phyloP scores from a whole-genome alignment of 768 basidiomycete species.

The Lactifluus volemus region DNA sequence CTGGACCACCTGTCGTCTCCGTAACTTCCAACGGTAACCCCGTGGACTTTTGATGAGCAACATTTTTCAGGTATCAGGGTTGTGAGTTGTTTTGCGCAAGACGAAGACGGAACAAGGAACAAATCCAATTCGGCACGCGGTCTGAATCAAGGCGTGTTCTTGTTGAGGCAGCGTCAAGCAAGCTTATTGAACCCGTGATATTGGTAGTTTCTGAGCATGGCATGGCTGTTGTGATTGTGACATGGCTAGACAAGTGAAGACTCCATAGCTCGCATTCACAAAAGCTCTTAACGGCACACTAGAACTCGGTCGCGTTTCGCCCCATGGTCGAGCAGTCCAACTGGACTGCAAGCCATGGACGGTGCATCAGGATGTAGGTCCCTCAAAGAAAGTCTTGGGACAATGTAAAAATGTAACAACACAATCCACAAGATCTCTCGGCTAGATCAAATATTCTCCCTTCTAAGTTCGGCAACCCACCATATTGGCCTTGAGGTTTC shows the following conservation, averaged over 20 bases:
- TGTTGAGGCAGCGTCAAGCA: conserved; percentile 62
- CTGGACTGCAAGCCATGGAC: background rate
- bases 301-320: background rate
- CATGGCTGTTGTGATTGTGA: conserved; percentile 10
- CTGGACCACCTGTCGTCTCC: conserved; percentile 64
- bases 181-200: conserved; percentile 38
- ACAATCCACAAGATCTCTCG: background rate
- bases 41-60: conserved; percentile 43
- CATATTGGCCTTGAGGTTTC: conserved; percentile 77
- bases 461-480: conserved; percentile 74
- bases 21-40: conserved; percentile 64
- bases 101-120: conserved; percentile 44
- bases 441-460: background rate
- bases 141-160: conserved; percentile 53
- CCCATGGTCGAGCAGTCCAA: background rate
- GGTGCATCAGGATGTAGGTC: background rate
- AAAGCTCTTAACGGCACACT: background rate
- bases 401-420: background rate
- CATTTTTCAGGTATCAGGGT: conserved; percentile 42
- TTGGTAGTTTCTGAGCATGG: conserved; percentile 6
- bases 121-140: conserved; percentile 31
- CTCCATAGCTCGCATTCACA: background rate
- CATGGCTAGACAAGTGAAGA: conserved; percentile 11
- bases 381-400: background rate
- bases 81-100: conserved; percentile 39